Conservation (phyloP, 805 yeast species). For the Debaryomyces prosopidis region DNA sequence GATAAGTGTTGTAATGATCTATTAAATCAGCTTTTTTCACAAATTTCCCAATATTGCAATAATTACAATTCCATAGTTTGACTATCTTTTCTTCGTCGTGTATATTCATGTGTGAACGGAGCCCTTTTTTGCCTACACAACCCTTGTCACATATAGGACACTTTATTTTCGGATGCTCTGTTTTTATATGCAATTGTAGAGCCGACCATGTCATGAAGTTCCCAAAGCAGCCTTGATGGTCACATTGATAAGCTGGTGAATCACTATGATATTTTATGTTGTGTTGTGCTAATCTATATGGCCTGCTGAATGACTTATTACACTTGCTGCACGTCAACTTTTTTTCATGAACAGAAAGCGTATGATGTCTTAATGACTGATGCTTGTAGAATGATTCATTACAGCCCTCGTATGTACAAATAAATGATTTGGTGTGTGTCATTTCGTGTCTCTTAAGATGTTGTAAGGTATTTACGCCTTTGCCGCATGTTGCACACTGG, state of each 20-base stretch:
- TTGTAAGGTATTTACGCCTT: conserved; percentile 79
- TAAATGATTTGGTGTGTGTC: conserved; percentile 69
- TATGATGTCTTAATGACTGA: conserved; percentile 74
- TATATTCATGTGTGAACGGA: conserved; percentile 66
- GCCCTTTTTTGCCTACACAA: conserved; percentile 71
- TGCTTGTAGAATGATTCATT: conserved; percentile 68
- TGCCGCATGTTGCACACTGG: conserved; percentile 72
- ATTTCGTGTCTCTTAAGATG: conserved; percentile 81
- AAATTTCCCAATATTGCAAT: conserved; percentile 50
- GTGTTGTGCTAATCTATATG: conserved; percentile 67
- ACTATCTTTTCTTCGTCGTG: conserved; percentile 57
- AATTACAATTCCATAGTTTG: conserved; percentile 68
- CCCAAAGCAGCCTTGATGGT: conserved; percentile 57
- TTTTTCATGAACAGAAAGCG: conserved; percentile 58
- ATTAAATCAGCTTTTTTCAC: conserved; percentile 57
- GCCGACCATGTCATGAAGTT: conserved; percentile 73
- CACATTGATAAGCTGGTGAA: conserved; percentile 57
- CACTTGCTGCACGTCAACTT: conserved; percentile 63
- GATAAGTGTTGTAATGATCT: conserved; percentile 55
- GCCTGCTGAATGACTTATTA: conserved; percentile 61
- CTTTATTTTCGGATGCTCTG: conserved; percentile 67
- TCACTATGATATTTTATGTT: conserved; percentile 63
- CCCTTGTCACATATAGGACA: conserved; percentile 68
- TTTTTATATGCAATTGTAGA: conserved; percentile 66
- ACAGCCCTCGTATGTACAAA: conserved; percentile 65